Conservation (phyloP, 2,329 filamentous ascomycete species). For the Didymella arachidicola region DNA sequence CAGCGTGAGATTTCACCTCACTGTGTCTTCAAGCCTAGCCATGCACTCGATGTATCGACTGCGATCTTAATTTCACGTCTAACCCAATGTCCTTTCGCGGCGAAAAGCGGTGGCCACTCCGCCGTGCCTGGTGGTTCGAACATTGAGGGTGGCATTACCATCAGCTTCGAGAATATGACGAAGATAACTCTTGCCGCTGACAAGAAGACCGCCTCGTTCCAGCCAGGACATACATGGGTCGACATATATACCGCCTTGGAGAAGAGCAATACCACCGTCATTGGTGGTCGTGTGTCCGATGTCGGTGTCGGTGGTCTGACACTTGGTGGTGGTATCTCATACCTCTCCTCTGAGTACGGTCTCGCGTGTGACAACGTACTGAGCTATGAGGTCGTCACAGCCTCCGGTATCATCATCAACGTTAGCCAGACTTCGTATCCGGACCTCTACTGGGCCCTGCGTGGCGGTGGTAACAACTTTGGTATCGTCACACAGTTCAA, state of each 20-base stretch:
- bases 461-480: slow-evolving; percentile 48
- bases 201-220: slow-evolving; percentile 38
- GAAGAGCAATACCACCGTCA: slow-evolving; percentile 28
- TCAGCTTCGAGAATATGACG: slow-evolving; percentile 51
- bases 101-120: slow-evolving; percentile 56
- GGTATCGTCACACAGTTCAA: slow-evolving; percentile 47
- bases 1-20: slow-evolving; percentile 24
- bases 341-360: slow-evolving; percentile 36
- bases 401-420: slow-evolving; percentile 28
- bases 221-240: slow-evolving; percentile 48
- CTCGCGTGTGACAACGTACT: slow-evolving; percentile 45
- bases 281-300: slow-evolving; percentile 37
- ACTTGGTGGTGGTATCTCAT: slow-evolving; percentile 41
- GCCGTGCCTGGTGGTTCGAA: slow-evolving; percentile 52
- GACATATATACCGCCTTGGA: slow-evolving; percentile 44
- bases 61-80: slow-evolving; percentile 26
- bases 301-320: slow-evolving; percentile 37
- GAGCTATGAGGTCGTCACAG: slow-evolving; percentile 45
- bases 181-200: slow-evolving; percentile 36
- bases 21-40: slow-evolving; percentile 29
- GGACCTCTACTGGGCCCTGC: slow-evolving; percentile 52
- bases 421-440: slow-evolving; percentile 37
- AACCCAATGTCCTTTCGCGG: slow-evolving; percentile 50
- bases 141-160: slow-evolving; percentile 54
- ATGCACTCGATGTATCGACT: slow-evolving; percentile 25